Base-by-base conservation (phyloP, 164 flowering plant genomes). In the Kingdonia uniflora region DNA sequence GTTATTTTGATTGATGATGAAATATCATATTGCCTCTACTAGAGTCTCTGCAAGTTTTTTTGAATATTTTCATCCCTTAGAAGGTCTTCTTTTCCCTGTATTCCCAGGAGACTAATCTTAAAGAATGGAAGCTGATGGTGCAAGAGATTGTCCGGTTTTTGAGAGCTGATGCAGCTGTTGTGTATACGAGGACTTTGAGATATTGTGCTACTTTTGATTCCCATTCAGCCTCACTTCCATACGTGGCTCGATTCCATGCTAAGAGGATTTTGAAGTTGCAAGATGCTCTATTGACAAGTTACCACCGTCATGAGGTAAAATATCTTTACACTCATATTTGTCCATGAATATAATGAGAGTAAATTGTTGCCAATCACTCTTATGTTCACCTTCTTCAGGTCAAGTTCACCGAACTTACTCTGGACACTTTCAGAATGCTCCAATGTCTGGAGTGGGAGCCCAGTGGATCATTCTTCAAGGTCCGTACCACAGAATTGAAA, bases 361-460 rank as follows among this genome's bases (percentile, higher is more conserved):
- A n/a, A 22, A 25, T 22, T 16, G 6, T 11, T 51, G 40, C 1
- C 37, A 15, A 35, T 46, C 19, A 11, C 11, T 33, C 42, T 64
- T 15, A 35, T 58, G 20, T 44, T 12, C 48, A 23, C 68, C 46
- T 45, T n/a, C 23, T 70, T 55, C 80, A 92, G 99, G 95, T 88
- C 21, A 87, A 83, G 62, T 94, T 86, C 76, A 81, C 96, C 25
- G 99, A 94, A 70, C 68, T 86, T 58, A 89, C 97, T 6, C 51
- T 94, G 61, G 97, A 94, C 70, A 76, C 86, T 38, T 84, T 72
- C 57, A 81, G 99, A 70, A 94, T 94, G 99, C 65, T 89, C 55
- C 99, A 89, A 68, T 86, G 90, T 72, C 67, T 94, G 66, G 99
- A 94, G 71, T 89, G 99, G 99, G 97, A 94, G 59, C 97, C 96